Conservation (phyloP, 139 green algal species). For the Coelastrella sp. region DNA sequence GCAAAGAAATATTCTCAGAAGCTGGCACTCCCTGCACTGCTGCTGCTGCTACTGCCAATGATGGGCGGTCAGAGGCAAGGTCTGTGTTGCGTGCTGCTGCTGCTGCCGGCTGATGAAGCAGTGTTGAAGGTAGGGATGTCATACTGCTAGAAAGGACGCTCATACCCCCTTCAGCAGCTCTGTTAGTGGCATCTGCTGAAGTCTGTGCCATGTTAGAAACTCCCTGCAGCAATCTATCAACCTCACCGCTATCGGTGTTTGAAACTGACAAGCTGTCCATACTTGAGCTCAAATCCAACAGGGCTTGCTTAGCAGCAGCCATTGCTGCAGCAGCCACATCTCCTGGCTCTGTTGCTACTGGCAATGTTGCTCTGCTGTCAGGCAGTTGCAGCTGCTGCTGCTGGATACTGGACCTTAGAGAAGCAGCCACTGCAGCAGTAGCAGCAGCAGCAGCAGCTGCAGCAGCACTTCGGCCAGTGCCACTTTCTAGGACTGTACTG, state of each 20-base stretch:
- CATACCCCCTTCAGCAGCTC: constrained; percentile 11
- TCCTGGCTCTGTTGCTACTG: background rate
- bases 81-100: too few relatives aligned
- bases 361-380: background rate
- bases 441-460: background rate
- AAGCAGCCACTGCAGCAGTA: background rate
- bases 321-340: background rate
- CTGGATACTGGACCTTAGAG: too few relatives aligned
- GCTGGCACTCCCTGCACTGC: too few relatives aligned
- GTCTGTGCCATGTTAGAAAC: background rate
- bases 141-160: constrained; percentile 12
- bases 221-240: background rate
- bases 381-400: too few relatives aligned
- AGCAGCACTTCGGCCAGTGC: background rate
- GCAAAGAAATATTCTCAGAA: too few relatives aligned
- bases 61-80: too few relatives aligned
- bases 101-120: background rate
- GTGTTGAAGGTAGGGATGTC: constrained; percentile 7
- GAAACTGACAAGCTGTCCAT: background rate
- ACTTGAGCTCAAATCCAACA: constrained; percentile 23
- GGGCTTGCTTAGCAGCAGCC: background rate
- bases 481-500: too few relatives aligned
- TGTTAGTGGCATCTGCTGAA: constrained; percentile 22
- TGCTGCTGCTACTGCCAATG: too few relatives aligned
- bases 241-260: background rate